Conservation (phyloP, 108 stramenopile species). For the Schizochytrium sp. region DNA sequence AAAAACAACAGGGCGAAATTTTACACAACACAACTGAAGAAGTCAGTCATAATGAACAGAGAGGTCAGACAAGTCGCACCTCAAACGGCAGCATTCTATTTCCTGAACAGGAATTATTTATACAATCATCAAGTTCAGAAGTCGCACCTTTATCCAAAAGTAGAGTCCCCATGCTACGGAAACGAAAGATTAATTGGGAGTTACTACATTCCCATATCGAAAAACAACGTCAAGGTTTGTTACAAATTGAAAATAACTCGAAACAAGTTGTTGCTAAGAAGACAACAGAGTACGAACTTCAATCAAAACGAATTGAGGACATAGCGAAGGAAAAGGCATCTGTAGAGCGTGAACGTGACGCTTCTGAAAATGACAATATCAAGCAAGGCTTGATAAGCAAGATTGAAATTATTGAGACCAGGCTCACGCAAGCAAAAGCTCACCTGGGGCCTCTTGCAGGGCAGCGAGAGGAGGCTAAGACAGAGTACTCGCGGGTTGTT, state of each 20-base stretch:
- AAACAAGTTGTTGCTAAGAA: not conserved
- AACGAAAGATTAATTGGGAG: not conserved
- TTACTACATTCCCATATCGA: not conserved
- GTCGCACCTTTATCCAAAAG: too few species aligned
- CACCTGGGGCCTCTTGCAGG: slow-evolving; percentile 70
- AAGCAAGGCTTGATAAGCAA: slow-evolving; percentile 79
- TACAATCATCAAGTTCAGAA: too few species aligned
- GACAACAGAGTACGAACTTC: not conserved
- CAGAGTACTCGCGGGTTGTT: slow-evolving; percentile 81
- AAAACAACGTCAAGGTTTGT: not conserved
- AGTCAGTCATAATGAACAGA: too few species aligned
- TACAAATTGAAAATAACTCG: not conserved
- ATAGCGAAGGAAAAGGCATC: not conserved
- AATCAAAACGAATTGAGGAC: not conserved
- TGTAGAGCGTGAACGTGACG: not conserved
- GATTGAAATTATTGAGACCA: slow-evolving; percentile 83
- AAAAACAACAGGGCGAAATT: too few species aligned
- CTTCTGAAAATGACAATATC: not conserved
- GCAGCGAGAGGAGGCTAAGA: slow-evolving; percentile 84
- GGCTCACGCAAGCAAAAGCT: slow-evolving; percentile 81
- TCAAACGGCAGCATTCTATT: too few species aligned
- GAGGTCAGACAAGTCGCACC: too few species aligned
- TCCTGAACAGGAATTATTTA: too few species aligned
- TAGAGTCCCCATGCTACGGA: not conserved
- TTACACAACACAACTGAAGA: too few species aligned